A percentile compares a stretch with the other conserved stretches of the same genome.
Conservation (phyloP, 352 stramenopile genomes). For the Globisporangium echinulatum region DNA sequence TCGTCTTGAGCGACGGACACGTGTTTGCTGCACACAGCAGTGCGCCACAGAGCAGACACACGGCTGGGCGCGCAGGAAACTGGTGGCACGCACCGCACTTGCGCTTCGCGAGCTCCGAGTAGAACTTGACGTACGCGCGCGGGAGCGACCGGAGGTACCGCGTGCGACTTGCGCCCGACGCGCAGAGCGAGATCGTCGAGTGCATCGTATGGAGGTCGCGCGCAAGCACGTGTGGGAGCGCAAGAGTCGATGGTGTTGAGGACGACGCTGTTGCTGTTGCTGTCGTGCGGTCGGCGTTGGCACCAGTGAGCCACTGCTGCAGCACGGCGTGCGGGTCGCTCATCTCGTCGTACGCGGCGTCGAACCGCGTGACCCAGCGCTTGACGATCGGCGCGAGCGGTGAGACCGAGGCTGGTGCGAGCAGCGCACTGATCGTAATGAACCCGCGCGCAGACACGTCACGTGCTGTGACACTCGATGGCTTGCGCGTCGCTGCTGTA, state of each 20-base stretch:
- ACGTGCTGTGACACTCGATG: slow-evolving; percentile 48
- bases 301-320: slow-evolving; percentile 68
- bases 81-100: slow-evolving; percentile 67
- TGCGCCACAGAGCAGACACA: slow-evolving; percentile 79
- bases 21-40: slow-evolving; percentile 78
- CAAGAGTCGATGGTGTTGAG: slow-evolving; percentile 12
- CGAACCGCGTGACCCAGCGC: slow-evolving; percentile 63
- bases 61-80: slow-evolving; percentile 74
- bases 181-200: slow-evolving; percentile 67
- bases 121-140: slow-evolving; percentile 79
- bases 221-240: slow-evolving; percentile 33
- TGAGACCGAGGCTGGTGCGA: slow-evolving; percentile 5
- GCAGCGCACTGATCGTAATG: slow-evolving; percentile 26
- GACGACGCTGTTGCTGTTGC: background rate
- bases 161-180: slow-evolving; percentile 55
- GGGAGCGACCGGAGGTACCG: slow-evolving; percentile 67
- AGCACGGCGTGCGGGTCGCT: slow-evolving; percentile 59
- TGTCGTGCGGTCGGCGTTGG: slow-evolving; percentile 32
- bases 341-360: slow-evolving; percentile 73
- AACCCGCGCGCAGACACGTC: slow-evolving; percentile 46
- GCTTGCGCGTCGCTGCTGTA: slow-evolving; percentile 24
- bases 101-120: slow-evolving; percentile 78
- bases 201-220: slow-evolving; percentile 77
- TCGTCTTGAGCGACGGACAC: slow-evolving; percentile 56
- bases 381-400: slow-evolving; percentile 32